Conservation (phyloP, 148 eudicot species). For the Heliamphora exappendiculata region DNA sequence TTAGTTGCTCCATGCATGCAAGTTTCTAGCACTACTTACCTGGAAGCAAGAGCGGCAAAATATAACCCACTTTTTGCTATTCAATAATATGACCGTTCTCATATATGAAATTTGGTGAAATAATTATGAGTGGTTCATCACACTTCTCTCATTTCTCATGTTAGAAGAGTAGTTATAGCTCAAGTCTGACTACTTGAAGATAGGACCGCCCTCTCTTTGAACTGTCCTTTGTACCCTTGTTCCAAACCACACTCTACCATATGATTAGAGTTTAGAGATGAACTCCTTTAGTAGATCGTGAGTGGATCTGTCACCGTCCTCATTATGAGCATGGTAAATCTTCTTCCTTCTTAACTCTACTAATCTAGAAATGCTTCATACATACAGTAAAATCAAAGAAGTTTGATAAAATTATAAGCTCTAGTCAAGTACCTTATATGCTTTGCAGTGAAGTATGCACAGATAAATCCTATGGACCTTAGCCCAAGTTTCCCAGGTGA, state of each 20-base stretch:
- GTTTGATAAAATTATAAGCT: background rate
- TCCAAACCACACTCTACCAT: no score
- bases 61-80: background rate
- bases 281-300: no score
- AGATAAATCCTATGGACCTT: background rate
- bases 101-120: background rate
- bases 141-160: background rate
- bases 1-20: constrained; percentile 7
- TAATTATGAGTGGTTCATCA: background rate
- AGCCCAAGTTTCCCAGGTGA: background rate
- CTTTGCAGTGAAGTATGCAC: background rate
- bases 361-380: background rate
- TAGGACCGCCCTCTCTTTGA: background rate
- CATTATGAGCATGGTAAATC: background rate
- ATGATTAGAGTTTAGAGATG: no score
- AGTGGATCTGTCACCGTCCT: no score
- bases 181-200: background rate
- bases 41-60: background rate
- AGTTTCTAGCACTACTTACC: background rate
- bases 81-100: background rate
- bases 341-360: no score
- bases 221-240: background rate
- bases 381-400: background rate
- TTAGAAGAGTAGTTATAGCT: background rate
- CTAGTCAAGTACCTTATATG: background rate